These are phyloP conservation scores for Misopates orontium DNA, from an alignment of 257 asterid genomes.

Conservation along the genomic window DNA sequence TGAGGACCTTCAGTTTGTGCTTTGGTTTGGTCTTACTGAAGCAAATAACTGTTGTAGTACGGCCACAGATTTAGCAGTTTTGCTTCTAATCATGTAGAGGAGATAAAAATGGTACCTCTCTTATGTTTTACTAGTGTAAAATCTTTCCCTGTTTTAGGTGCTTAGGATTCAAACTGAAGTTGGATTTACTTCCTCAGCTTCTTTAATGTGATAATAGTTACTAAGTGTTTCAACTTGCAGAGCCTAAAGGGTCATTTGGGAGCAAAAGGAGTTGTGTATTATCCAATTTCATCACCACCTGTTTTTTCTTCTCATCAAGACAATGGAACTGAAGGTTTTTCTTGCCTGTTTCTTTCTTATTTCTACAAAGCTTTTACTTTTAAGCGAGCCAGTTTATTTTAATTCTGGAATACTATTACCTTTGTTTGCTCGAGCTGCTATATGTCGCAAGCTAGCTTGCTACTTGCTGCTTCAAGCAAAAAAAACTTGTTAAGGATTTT, in stretches of 20 bases:
- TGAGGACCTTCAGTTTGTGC: too few relatives aligned
- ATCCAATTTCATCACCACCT: constrained; percentile 80
- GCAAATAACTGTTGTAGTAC: not conserved
- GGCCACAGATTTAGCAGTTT: not conserved
- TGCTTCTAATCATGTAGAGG: not conserved
- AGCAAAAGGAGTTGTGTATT: constrained; percentile 52
- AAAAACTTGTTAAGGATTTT: not conserved
- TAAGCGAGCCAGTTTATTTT: not conserved
- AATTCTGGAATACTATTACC: constrained; percentile 9
- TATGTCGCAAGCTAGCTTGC: too few relatives aligned
- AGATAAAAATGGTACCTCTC: not conserved
- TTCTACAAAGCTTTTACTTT: constrained; percentile 1
- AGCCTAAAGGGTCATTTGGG: constrained; percentile 61
- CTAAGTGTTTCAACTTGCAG: constrained; percentile 41
- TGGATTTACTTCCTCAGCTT: constrained; percentile 15
- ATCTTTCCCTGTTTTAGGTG: constrained; percentile 17
- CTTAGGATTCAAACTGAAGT: constrained; percentile 14
- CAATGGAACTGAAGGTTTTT: constrained; percentile 37
- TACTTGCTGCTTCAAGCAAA: too few relatives aligned
- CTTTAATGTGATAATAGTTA: constrained; percentile 20
- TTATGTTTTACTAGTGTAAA: not conserved
- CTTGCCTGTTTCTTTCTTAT: constrained; percentile 15
- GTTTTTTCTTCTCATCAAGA: constrained; percentile 58
- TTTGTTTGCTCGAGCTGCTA: not conserved
- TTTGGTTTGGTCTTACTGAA: too few relatives aligned